A percentile compares a stretch with the other conserved stretches of the same genome.
phyloP scores from a whole-genome alignment of 495 filamentous ascomycete species.

The Annulohypoxylon nitens region DNA sequence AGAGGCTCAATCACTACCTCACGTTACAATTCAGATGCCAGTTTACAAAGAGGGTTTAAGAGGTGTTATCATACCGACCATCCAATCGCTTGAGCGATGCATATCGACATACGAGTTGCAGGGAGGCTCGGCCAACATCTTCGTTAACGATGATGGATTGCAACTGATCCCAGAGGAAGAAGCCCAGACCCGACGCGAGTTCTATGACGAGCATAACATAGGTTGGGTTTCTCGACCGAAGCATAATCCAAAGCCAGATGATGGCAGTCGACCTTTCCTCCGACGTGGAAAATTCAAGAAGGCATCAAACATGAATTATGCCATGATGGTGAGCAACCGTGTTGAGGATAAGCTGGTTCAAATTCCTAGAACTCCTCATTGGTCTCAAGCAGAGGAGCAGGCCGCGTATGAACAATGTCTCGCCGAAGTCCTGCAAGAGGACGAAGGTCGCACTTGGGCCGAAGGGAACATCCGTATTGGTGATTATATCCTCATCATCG shows the following conservation, averaged over 20 bases:
- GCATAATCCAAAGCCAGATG: constrained; percentile 65
- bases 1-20: constrained; percentile 63
- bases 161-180: constrained; percentile 70
- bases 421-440: constrained; percentile 66
- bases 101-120: constrained; percentile 78
- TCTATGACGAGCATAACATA: constrained; percentile 74
- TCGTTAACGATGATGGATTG: constrained; percentile 79
- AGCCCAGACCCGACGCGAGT: constrained; percentile 69
- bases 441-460: constrained; percentile 74
- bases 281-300: constrained; percentile 80
- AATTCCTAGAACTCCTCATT: constrained; percentile 57
- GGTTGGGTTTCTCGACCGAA: constrained; percentile 71
- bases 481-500: constrained; percentile 76
- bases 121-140: constrained; percentile 77
- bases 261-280: constrained; percentile 60
- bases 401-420: constrained; percentile 64
- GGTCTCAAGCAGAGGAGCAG: constrained; percentile 66
- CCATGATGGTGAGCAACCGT: constrained; percentile 67
- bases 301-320: constrained; percentile 81
- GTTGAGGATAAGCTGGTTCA: constrained; percentile 69
- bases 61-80: constrained; percentile 72
- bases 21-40: constrained; percentile 81
- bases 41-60: constrained; percentile 80
- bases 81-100: constrained; percentile 71
- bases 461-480: constrained; percentile 78